Conservation (phyloP, 345 rosid species). For the Excoecaria cochinchinensis region DNA sequence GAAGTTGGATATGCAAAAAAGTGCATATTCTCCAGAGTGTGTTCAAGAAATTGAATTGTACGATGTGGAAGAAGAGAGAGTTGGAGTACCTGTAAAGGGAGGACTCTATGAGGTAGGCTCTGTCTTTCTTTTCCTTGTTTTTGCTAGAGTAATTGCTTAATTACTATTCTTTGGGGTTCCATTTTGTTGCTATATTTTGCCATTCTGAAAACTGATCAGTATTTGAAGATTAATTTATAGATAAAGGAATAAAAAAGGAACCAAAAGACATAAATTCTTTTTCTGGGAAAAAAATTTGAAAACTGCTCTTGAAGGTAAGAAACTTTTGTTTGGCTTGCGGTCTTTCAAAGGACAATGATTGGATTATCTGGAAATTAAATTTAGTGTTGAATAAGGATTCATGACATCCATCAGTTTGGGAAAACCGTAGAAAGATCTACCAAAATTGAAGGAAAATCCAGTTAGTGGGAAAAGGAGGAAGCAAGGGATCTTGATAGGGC, state of each 20-base stretch:
- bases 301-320: neutral
- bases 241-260: neutral
- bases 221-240: neutral
- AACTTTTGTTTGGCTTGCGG: neutral
- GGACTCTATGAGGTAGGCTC: constrained; percentile 80
- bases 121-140: neutral
- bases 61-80: constrained; percentile 88
- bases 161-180: neutral
- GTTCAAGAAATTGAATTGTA: constrained; percentile 43
- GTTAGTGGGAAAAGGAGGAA: neutral
- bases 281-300: neutral
- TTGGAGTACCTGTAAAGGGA: constrained; percentile 98
- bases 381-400: neutral
- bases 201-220: neutral
- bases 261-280: neutral
- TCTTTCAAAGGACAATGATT: neutral
- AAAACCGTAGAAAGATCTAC: neutral
- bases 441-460: neutral
- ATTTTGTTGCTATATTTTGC: neutral
- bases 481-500: neutral
- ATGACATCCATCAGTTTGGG: neutral
- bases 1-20: constrained; percentile 33
- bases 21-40: constrained; percentile 32
- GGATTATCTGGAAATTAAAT: neutral
- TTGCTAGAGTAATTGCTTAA: neutral